Base-by-base conservation (phyloP, 2,329 filamentous ascomycete genomes). In the Paradendryphiella salina region DNA sequence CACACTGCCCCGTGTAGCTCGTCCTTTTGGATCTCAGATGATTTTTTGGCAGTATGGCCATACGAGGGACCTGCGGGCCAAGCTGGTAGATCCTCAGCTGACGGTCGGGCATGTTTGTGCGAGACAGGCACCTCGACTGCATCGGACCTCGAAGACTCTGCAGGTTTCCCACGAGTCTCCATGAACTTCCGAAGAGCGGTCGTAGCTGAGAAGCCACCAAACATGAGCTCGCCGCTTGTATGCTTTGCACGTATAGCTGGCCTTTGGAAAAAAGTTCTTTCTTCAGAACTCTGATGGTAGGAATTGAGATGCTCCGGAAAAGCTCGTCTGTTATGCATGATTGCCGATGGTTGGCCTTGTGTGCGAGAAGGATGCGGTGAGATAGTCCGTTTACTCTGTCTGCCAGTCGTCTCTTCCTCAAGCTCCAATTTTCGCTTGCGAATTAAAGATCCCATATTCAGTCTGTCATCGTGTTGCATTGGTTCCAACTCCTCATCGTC, bases 101-200 rank as follows among this genome's bases (percentile, higher is more conserved):
- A 15, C 18, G 20, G 14, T 15, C 14, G 23, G 9, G 6, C n/a
- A 28, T 2, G 8, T 1, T 21, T 17, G 20, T 8, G 13, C 3
- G 28, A n/a, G 2, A 13, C 4, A 33, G 23, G 13, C 9, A 4
- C 15, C 32, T 44, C 28, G 1, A 21, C 20, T 3, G 14, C 36
- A 9, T 10, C 15, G 13, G 4, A 11, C 26, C 11, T 21, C 9
- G 10, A 18, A 17, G 47, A 13, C 23, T 54, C 36, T 10, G 50
- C 28, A 4, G 41, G 38, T 50, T 61, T 67, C 18, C 78, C 76
- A 46, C 77, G 75, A 6, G 79, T 67, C 41, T 77, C 71, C 73
- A 84, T 79, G 56, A 82, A 84, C 21, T 75, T 77, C 4, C 76
- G 71, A 23, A 84, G 60, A 3, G 78, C 77, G 7, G 67, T 69